phyloP scores from a whole-genome alignment of 1,284 basidiomycete genomes.

The Mycena citricolor region DNA sequence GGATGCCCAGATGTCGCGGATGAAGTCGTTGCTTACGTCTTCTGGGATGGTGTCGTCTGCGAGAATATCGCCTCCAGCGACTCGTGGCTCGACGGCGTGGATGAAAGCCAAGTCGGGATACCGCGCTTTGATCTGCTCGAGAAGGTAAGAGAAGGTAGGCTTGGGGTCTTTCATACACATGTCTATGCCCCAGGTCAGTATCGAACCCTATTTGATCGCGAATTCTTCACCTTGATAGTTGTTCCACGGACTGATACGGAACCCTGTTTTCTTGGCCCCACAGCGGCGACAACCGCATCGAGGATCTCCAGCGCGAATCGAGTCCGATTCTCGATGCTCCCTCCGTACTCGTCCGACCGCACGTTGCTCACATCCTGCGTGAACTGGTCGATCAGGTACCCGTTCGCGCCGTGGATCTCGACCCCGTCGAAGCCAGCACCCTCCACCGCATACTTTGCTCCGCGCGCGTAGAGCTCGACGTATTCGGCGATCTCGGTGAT shows the following conservation, averaged over 20 bases:
- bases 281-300: constrained; percentile 35
- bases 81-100: constrained; percentile 44
- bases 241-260: constrained; percentile 53
- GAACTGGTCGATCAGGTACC: constrained; percentile 28
- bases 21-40: constrained; percentile 28
- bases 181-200: constrained; percentile 15
- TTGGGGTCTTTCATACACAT: constrained; percentile 42
- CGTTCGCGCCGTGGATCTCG: background rate
- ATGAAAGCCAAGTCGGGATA: constrained; percentile 48
- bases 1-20: constrained; percentile 33
- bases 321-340: constrained; percentile 48
- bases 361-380: constrained; percentile 43
- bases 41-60: constrained; percentile 1
- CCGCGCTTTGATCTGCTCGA: constrained; percentile 24
- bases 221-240: constrained; percentile 31
- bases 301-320: constrained; percentile 49
- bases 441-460: constrained; percentile 2
- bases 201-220: background rate
- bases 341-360: constrained; percentile 55
- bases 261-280: constrained; percentile 42
- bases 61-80: constrained; percentile 17
- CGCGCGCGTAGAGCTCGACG: background rate
- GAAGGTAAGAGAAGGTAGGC: constrained; percentile 32
- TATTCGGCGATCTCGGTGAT: background rate
- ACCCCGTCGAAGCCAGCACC: constrained; percentile 20